Evolutionary conservation across 2,329 filamentous ascomycete species (phyloP).

Genomic region (Ilyonectria mors-panacis): DNA sequence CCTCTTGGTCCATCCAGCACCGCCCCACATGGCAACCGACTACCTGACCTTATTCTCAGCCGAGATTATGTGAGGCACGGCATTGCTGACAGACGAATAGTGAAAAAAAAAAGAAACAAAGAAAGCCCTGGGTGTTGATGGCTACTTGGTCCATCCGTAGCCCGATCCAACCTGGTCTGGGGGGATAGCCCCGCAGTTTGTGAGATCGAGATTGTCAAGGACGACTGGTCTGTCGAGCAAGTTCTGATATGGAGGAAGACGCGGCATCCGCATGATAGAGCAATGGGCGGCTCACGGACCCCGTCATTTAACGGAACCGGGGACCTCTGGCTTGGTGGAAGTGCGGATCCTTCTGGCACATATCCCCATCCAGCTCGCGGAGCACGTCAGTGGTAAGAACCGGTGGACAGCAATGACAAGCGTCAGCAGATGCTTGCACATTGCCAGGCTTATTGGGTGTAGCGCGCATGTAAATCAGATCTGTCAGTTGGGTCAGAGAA

Average conservation of each 20-base stretch:
- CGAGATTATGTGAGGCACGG: slow-evolving; percentile 9
- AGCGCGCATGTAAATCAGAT: slow-evolving; percentile 30
- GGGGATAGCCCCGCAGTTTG: not conserved
- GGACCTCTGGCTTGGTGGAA: not conserved
- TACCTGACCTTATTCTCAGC: slow-evolving; percentile 23
- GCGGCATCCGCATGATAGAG: slow-evolving; percentile 13
- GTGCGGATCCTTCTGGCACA: slow-evolving; percentile 15
- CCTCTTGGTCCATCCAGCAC: slow-evolving; percentile 27
- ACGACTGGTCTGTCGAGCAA: slow-evolving; percentile 4
- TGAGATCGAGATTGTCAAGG: not conserved
- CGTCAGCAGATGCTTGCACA: slow-evolving; percentile 14
- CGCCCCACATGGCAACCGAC: slow-evolving; percentile 32
- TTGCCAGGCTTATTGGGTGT: slow-evolving; percentile 4
- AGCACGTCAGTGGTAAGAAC: slow-evolving; percentile 30
- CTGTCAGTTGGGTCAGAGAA: slow-evolving; percentile 10
- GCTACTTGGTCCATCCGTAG: not conserved
- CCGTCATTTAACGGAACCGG: slow-evolving; percentile 17
- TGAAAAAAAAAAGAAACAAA: not conserved
- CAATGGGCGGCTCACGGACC: slow-evolving; percentile 8
- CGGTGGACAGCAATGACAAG: slow-evolving; percentile 20
- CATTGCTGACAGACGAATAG: slow-evolving; percentile 17
- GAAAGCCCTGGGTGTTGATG: not conserved
- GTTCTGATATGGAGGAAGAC: not conserved
- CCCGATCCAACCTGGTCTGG: not conserved
- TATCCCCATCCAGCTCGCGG: slow-evolving; percentile 8